A percentile compares a stretch with the other conserved stretches of the same genome.
Evolutionary conservation across 495 filamentous ascomycete genomes (phyloP).

Genomic region (Aspergillus mulundensis): DNA sequence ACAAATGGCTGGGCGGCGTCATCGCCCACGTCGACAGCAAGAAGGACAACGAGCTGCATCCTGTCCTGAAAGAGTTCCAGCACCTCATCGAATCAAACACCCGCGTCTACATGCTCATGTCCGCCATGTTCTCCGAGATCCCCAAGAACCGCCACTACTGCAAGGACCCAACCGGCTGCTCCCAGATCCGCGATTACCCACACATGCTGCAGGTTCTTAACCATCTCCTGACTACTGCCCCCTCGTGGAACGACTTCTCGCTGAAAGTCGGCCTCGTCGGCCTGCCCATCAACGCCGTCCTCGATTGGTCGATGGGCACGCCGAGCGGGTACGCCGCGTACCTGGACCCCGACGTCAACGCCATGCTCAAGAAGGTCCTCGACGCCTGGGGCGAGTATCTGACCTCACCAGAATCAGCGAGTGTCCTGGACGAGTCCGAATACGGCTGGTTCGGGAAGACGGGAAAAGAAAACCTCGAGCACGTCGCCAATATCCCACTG

Average conservation of each 20-base stretch:
- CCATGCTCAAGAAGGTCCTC: conserved; percentile 62
- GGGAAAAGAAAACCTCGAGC: conserved; percentile 22
- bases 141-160: conserved; percentile 52
- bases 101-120: conserved; percentile 33
- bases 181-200: conserved; percentile 57
- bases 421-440: conserved; percentile 47
- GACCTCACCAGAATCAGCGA: conserved; percentile 49
- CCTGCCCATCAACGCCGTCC: conserved; percentile 61
- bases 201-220: conserved; percentile 65
- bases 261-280: conserved; percentile 60
- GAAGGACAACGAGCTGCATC: conserved; percentile 25
- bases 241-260: conserved; percentile 53
- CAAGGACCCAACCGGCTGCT: conserved; percentile 55
- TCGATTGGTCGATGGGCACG: conserved; percentile 73
- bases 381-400: conserved; percentile 65
- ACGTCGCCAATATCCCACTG: conserved; percentile 25
- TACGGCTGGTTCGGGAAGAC: conserved; percentile 60
- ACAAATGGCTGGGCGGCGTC: conserved; percentile 32
- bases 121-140: conserved; percentile 63
- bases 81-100: conserved; percentile 43
- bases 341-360: conserved; percentile 62
- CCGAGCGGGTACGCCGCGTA: conserved; percentile 63
- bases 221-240: conserved; percentile 57
- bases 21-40: conserved; percentile 30
- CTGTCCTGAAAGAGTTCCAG: conserved; percentile 40